phyloP scores from a whole-genome alignment of 2,329 filamentous ascomycete species.

The Aureobasidium sp. region DNA sequence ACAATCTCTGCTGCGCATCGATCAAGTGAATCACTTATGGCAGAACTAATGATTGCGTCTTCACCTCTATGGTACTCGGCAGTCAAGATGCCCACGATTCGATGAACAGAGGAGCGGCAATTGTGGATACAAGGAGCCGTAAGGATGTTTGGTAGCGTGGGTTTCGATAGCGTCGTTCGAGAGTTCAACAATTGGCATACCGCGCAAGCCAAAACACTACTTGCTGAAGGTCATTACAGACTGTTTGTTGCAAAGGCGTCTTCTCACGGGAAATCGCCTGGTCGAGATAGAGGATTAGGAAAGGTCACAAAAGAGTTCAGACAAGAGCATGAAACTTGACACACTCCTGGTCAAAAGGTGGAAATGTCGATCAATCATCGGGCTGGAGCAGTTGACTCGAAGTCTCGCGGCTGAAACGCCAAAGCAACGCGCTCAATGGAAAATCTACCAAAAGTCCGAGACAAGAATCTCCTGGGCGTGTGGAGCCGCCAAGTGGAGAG shows the following conservation, averaged over 20 bases:
- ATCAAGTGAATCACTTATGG: no score
- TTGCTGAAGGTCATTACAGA: not conserved
- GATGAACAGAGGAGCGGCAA: not conserved
- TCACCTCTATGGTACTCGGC: no score
- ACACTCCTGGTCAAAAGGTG: not conserved
- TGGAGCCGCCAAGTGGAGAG: slow-evolving; percentile 2
- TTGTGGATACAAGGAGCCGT: not conserved
- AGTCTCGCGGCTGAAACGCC: slow-evolving; percentile 4
- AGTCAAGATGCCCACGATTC: not conserved
- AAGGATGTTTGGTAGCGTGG: not conserved
- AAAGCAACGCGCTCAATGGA: not conserved
- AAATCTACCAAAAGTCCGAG: not conserved
- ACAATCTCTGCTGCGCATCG: no score
- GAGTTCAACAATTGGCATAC: not conserved
- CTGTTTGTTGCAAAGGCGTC: not conserved
- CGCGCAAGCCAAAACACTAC: not conserved
- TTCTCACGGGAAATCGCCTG: not conserved
- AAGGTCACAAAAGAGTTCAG: not conserved
- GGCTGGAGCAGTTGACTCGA: not conserved
- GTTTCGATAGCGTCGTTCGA: not conserved
- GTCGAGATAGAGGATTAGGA: not conserved
- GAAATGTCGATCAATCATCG: not conserved
- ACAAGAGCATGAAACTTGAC: slow-evolving; percentile 3
- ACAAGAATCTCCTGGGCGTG: not conserved
- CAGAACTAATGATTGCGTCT: no score